Base-by-base conservation (phyloP, 768 basidiomycete genomes). In the Collybia mongolica region DNA sequence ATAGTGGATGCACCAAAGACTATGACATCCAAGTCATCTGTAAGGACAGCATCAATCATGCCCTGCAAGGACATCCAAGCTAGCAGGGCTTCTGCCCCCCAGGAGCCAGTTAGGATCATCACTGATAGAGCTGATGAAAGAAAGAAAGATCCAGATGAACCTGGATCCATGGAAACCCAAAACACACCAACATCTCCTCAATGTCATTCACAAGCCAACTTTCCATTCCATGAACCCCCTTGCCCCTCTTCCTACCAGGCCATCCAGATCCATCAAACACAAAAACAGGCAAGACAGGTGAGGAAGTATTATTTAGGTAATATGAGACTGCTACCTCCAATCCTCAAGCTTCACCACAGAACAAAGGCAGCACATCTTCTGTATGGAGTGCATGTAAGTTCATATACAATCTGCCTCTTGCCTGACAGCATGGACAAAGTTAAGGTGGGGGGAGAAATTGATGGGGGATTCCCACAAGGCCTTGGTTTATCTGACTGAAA, bases 141-240 rank as follows among this genome's bases (percentile, higher is more conserved):
- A 9, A 28, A 5, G 5, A 5, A 20, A 15, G 20, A 42, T 42
- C 7, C 18, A 24, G n/a, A 26, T 24, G 23, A 5, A 44, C 43
- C 43, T 44, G 12, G 2, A 44, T 24, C 43, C 43, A 44, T 28
- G 26, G 26, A 44, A 24, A 17, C 17, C 22, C 5, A 28, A 44
- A 29, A 37, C 18, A 24, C 11, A 15, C 69, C 70, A 0, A 62
- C 65, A 3, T 51, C 43, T 0, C 43, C 17, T 2, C 59, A 43
- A 46, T 77, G 73, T 0, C 62, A 41, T 71, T 66, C 51, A 75
- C 74, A 35, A 72, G 73, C 0, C 70, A 70, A 58, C 75, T 72
- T 0, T 60, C 58, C 0, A 62, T 62, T 1, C 75, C 53, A 35
- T 73, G 71, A 7, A 74, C 57, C 47, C 75, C 70, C 26, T 28